A percentile compares a stretch with the other conserved stretches of the same genome.
phyloP scores from a whole-genome alignment of 2,329 filamentous ascomycete species.

The Stachybotrys echinatus region DNA sequence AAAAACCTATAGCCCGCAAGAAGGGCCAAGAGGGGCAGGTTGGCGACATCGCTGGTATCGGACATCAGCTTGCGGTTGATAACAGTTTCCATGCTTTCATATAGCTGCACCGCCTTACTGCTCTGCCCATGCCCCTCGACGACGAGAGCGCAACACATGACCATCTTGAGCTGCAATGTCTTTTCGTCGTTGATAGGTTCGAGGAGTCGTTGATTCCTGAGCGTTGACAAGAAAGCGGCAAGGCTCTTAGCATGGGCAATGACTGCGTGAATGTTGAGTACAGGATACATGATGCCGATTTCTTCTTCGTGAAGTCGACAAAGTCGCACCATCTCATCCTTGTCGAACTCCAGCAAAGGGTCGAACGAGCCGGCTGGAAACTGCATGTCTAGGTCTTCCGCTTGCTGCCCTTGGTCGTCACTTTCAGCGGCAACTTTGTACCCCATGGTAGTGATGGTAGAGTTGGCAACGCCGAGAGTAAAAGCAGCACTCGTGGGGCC shows the following conservation, averaged over 20 bases:
- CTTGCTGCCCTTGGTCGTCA: slow-evolving; percentile 48
- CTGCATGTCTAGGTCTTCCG: slow-evolving; percentile 12
- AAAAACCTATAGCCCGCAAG: slow-evolving; percentile 72
- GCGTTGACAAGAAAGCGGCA: slow-evolving; percentile 63
- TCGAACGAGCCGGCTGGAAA: slow-evolving; percentile 48
- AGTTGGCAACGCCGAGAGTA: slow-evolving; percentile 81
- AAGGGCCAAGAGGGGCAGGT: slow-evolving; percentile 46
- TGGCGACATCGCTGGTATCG: slow-evolving; percentile 41
- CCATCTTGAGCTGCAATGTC: slow-evolving; percentile 72
- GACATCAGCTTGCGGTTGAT: slow-evolving; percentile 62
- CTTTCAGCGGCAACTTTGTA: slow-evolving; percentile 61
- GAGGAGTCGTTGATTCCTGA: slow-evolving; percentile 25
- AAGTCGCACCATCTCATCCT: slow-evolving; percentile 74
- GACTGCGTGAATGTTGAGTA: slow-evolving; percentile 68
- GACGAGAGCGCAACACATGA: slow-evolving; percentile 72
- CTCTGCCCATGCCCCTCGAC: slow-evolving; percentile 78
- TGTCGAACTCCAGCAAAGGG: slow-evolving; percentile 72
- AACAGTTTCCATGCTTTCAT: slow-evolving; percentile 67
- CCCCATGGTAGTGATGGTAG: slow-evolving; percentile 83
- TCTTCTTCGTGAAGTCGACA: slow-evolving; percentile 83
- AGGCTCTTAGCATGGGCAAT: slow-evolving; percentile 66
- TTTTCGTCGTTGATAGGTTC: slow-evolving; percentile 42
- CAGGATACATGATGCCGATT: slow-evolving; percentile 86
- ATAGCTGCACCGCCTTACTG: slow-evolving; percentile 66
- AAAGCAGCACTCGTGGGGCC: slow-evolving; percentile 83